Percentiles rank a stretch among this genome's conserved stretches.
These are phyloP conservation scores for Cladosporium sp. DNA, from an alignment of 2,329 filamentous ascomycete species.

Conservation along the genomic window DNA sequence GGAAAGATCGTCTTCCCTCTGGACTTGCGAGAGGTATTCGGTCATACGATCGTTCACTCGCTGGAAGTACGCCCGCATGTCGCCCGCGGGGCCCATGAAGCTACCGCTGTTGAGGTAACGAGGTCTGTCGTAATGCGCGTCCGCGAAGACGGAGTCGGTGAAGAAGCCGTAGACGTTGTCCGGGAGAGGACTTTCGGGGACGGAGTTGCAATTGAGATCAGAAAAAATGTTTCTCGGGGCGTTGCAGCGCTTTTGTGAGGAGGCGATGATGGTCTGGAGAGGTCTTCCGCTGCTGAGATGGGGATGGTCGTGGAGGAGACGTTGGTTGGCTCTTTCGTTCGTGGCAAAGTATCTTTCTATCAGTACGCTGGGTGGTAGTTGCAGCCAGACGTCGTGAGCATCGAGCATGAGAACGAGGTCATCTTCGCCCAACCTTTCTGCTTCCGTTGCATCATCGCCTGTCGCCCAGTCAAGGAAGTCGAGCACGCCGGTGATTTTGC, in stretches of 20 bases:
- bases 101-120: constrained; percentile 18
- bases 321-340: neutral
- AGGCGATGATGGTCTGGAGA: neutral
- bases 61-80: constrained; percentile 15
- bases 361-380: neutral
- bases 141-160: constrained; percentile 5
- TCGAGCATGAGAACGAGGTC: constrained; percentile 64
- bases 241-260: constrained; percentile 4
- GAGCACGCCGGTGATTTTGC: constrained; percentile 14
- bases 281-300: no score
- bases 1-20: neutral
- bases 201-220: constrained; percentile 12
- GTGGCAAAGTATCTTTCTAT: neutral
- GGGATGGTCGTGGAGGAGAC: neutral
- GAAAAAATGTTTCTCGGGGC: constrained; percentile 3
- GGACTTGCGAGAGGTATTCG: neutral
- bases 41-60: constrained; percentile 7
- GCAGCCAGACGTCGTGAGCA: constrained; percentile 41
- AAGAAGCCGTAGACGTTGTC: constrained; percentile 12
- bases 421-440: constrained; percentile 17
- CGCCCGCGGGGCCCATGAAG: constrained; percentile 17
- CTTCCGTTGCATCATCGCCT: neutral
- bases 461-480: constrained; percentile 6
- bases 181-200: constrained; percentile 11
- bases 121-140: constrained; percentile 8